These are phyloP conservation scores for Abrus precatorius DNA, from an alignment of 306 rosid species.

Conservation along the genomic window DNA sequence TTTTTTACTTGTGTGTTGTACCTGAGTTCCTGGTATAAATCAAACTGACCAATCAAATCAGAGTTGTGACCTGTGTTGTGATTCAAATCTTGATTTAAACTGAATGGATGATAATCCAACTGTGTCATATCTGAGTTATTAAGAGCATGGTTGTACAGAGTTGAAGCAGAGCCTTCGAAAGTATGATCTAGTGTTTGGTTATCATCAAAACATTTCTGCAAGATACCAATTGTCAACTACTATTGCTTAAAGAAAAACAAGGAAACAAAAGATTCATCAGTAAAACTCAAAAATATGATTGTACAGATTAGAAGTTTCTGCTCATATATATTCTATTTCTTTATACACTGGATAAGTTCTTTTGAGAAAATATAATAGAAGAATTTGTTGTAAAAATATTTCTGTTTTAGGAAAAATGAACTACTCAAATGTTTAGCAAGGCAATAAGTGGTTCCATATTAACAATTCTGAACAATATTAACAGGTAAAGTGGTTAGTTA, in stretches of 20 bases:
- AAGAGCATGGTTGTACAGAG: conserved; percentile 56
- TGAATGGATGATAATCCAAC: conserved; percentile 64
- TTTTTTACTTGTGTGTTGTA: conserved; percentile 39
- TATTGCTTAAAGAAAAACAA: conserved; percentile 38
- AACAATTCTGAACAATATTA: background rate
- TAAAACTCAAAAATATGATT: conserved; percentile 15
- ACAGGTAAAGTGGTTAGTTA: background rate
- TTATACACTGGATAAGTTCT: background rate
- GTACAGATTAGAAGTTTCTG: conserved; percentile 5
- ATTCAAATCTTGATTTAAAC: conserved; percentile 59
- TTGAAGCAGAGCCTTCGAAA: conserved; percentile 67
- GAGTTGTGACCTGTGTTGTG: conserved; percentile 51
- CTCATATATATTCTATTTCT: conserved; percentile 15
- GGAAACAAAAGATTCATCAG: conserved; percentile 20
- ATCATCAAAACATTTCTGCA: conserved; percentile 71
- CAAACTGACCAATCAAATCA: conserved; percentile 45
- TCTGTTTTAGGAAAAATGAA: background rate
- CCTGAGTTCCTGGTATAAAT: conserved; percentile 44
- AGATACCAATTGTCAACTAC: conserved; percentile 42
- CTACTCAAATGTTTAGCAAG: background rate
- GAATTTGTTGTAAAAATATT: background rate
- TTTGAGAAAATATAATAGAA: background rate
- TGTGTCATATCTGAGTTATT: conserved; percentile 62
- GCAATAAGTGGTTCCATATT: background rate
- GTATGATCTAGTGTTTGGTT: conserved; percentile 58